Conservation (phyloP, 371 early-diverging fungal species). For the Circinella minor region DNA sequence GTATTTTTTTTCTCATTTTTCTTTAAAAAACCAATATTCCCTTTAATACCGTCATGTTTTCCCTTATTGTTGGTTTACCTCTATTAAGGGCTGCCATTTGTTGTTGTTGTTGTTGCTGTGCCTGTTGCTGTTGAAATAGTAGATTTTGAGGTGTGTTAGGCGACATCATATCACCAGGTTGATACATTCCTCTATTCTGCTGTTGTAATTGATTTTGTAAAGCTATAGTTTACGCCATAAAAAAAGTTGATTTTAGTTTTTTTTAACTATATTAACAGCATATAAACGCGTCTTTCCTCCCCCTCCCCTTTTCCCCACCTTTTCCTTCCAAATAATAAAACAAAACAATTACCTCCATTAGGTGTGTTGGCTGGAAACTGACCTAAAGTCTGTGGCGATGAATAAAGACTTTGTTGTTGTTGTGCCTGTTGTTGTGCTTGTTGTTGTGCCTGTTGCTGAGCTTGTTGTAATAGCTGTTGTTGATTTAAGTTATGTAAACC, state of each 20-base stretch:
- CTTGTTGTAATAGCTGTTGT: slow-evolving; percentile 5
- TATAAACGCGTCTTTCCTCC: not conserved
- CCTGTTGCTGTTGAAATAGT: slow-evolving; percentile 42
- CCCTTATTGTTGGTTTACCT: slow-evolving; percentile 2
- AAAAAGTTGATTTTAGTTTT: not conserved
- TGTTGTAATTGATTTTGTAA: slow-evolving; percentile 22
- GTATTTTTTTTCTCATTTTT: no score
- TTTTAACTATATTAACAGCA: not conserved
- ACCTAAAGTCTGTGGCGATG: slow-evolving; percentile 7
- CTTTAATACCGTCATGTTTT: not conserved
- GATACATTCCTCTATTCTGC: slow-evolving; percentile 37
- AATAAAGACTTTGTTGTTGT: not conserved
- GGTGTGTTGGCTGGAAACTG: slow-evolving; percentile 4
- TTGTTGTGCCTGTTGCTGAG: not conserved
- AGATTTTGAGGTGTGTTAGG: slow-evolving; percentile 43
- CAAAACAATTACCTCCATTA: slow-evolving; percentile 8
- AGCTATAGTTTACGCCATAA: not conserved
- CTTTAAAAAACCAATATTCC: no score
- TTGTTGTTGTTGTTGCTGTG: slow-evolving; percentile 30
- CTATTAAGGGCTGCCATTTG: slow-evolving; percentile 33
- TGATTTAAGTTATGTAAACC: slow-evolving; percentile 12
- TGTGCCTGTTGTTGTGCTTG: slow-evolving; percentile 6
- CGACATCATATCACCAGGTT: slow-evolving; percentile 31
- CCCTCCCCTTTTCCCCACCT: not conserved
- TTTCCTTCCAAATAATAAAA: no score